A percentile compares a stretch with the other conserved stretches of the same genome.
phyloP scores from a whole-genome alignment of 2,329 filamentous ascomycete genomes.

The Microcera coccophila region DNA sequence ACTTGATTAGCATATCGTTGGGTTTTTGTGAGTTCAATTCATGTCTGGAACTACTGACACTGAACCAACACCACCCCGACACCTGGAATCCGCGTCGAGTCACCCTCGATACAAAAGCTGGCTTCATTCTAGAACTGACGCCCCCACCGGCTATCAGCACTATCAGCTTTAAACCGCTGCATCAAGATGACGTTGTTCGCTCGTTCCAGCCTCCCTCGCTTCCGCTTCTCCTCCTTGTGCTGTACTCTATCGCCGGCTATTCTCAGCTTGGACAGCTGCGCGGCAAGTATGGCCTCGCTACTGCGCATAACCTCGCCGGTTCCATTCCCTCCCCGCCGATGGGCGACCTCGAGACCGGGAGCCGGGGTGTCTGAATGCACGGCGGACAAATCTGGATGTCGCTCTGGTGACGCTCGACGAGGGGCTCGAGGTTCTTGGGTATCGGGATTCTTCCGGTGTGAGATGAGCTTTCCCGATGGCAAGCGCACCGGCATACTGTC shows the following conservation, averaged over 20 bases:
- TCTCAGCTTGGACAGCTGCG: slow-evolving; percentile 13
- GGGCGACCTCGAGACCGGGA: slow-evolving; percentile 3
- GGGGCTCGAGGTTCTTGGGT: slow-evolving; percentile 6
- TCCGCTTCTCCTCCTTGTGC: slow-evolving; percentile 11
- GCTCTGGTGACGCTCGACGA: slow-evolving; percentile 4
- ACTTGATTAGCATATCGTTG: too few species aligned
- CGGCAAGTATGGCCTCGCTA: slow-evolving; percentile 15
- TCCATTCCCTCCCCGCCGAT: slow-evolving; percentile 1
- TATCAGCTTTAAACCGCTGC: slow-evolving; percentile 13
- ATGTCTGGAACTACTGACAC: too few species aligned
- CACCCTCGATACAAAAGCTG: too few species aligned
- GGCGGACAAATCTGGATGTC: neutral
- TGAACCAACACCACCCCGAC: too few species aligned
- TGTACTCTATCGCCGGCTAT: slow-evolving; percentile 12
- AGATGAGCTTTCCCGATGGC: slow-evolving; percentile 18
- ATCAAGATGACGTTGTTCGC: slow-evolving; percentile 12
- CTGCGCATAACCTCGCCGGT: slow-evolving; percentile 9
- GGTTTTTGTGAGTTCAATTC: too few species aligned
- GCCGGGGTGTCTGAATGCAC: neutral
- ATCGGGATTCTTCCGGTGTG: slow-evolving; percentile 13
- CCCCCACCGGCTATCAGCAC: slow-evolving; percentile 11
- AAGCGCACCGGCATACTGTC: slow-evolving; percentile 10
- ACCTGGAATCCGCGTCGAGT: too few species aligned
- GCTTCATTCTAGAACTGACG: slow-evolving; percentile 11
- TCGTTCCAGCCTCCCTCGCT: slow-evolving; percentile 14